Conservation (phyloP, 2,329 filamentous ascomycete species). For the Aureobasidium musti region DNA sequence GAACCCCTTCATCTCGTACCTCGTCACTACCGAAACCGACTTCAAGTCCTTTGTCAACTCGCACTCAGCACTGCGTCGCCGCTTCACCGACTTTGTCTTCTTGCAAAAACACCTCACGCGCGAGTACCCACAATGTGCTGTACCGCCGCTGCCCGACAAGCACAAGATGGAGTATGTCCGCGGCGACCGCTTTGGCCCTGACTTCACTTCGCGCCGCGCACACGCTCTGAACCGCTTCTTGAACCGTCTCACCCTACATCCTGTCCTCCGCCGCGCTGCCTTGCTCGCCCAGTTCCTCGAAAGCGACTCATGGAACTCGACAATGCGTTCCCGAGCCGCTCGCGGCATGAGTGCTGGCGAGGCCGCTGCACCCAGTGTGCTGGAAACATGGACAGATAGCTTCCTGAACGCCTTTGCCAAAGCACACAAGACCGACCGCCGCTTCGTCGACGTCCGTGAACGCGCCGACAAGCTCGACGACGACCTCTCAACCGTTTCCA, state of each 20-base stretch:
- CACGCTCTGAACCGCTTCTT: conserved; percentile 92
- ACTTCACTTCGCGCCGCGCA: conserved; percentile 86
- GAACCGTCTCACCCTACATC: conserved; percentile 81
- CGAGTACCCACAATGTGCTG: conserved; percentile 88
- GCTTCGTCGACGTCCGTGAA: conserved; percentile 92
- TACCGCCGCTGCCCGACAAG: conserved; percentile 94
- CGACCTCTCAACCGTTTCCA: conserved; percentile 88
- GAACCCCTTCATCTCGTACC: conserved; percentile 93
- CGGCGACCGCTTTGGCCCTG: conserved; percentile 88
- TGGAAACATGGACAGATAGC: conserved; percentile 93
- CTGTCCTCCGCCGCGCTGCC: conserved; percentile 77
- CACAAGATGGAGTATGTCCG: conserved; percentile 99
- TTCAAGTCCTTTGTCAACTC: conserved; percentile 89
- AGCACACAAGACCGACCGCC: conserved; percentile 89
- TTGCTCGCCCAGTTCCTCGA: conserved; percentile 90
- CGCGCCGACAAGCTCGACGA: conserved; percentile 93
- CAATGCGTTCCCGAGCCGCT: conserved; percentile 77
- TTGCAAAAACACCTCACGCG: conserved; percentile 85
- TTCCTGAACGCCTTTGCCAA: conserved; percentile 98
- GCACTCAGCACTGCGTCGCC: conserved; percentile 76
- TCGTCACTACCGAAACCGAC: conserved; percentile 88
- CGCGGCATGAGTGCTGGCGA: conserved; percentile 55
- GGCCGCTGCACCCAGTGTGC: conserved; percentile 64
- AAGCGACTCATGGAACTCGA: conserved; percentile 92
- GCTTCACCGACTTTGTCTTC: conserved; percentile 98